Conservation (phyloP, 129 eudicot genomes). For the Gnaphalium uliginosum region DNA sequence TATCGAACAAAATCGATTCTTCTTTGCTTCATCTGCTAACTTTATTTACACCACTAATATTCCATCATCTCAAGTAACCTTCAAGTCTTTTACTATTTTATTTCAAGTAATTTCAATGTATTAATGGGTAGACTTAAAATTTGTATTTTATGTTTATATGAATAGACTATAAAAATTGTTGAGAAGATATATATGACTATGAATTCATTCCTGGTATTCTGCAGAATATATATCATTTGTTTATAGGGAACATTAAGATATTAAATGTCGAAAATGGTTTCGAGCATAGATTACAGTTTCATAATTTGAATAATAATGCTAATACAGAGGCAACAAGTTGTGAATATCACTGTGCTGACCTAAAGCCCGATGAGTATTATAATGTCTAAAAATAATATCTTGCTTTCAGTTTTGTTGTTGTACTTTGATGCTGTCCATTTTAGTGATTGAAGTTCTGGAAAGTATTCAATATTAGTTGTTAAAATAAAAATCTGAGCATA, state of each 20-base stretch:
- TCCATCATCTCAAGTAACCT: constrained; percentile 56
- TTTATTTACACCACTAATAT: constrained; percentile 53
- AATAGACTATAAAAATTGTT: neutral
- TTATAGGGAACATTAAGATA: neutral
- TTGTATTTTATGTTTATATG: too few relatives aligned
- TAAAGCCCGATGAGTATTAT: neutral
- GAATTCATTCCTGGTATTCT: neutral
- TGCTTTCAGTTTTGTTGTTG: neutral
- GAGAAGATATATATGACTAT: neutral
- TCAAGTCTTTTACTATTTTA: neutral
- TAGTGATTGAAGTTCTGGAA: neutral
- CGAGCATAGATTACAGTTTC: neutral
- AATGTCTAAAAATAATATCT: neutral
- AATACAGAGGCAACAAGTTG: neutral
- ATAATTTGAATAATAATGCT: neutral
- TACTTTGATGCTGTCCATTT: neutral
- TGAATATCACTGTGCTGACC: neutral
- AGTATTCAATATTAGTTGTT: neutral
- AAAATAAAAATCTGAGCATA: neutral
- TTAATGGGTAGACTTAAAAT: too few relatives aligned
- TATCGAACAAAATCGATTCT: constrained; percentile 78
- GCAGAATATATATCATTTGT: neutral
- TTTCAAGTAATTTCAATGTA: neutral
- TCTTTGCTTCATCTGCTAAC: constrained; percentile 78
- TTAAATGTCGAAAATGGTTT: neutral